These are phyloP conservation scores for Boletus pseudopeckii DNA, from an alignment of 768 basidiomycete species.

Conservation along the genomic window DNA sequence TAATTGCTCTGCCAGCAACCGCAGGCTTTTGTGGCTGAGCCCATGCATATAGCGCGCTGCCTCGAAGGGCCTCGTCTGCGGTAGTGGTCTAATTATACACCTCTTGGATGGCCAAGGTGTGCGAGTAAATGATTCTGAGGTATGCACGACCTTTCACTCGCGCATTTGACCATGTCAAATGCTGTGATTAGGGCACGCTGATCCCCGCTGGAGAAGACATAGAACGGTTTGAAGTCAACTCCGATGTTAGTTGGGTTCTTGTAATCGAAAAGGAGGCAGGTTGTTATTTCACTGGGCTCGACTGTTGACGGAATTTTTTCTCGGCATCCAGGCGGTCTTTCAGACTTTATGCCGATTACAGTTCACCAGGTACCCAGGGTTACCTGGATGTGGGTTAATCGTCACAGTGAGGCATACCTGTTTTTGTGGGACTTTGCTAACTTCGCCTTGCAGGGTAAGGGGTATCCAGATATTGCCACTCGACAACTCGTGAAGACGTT, in stretches of 20 bases:
- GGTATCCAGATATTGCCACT: conserved; percentile 93
- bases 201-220: conserved; percentile 80
- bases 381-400: conserved; percentile 67
- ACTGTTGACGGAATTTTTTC: neutral
- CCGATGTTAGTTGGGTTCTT: conserved; percentile 69
- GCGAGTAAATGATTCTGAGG: conserved; percentile 56
- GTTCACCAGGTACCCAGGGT: conserved; percentile 45
- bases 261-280: conserved; percentile 91
- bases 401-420: conserved; percentile 55
- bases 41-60: conserved; percentile 64
- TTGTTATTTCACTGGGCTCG: neutral
- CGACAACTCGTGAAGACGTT: conserved; percentile 77
- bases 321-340: conserved; percentile 75
- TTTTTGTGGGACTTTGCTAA: conserved; percentile 4
- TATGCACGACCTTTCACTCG: conserved; percentile 18
- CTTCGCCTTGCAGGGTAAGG: conserved; percentile 69
- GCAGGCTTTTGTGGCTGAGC: conserved; percentile 6
- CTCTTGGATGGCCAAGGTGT: conserved; percentile 55
- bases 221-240: conserved; percentile 50
- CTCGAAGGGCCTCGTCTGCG: conserved; percentile 83
- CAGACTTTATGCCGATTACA: conserved; percentile 69
- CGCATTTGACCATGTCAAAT: neutral
- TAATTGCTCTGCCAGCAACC: conserved; percentile 25
- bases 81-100: conserved; percentile 56
- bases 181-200: conserved; percentile 55